These are phyloP conservation scores for Colletotrichum sp. DNA, from an alignment of 2,329 filamentous ascomycete species.

Conservation along the genomic window DNA sequence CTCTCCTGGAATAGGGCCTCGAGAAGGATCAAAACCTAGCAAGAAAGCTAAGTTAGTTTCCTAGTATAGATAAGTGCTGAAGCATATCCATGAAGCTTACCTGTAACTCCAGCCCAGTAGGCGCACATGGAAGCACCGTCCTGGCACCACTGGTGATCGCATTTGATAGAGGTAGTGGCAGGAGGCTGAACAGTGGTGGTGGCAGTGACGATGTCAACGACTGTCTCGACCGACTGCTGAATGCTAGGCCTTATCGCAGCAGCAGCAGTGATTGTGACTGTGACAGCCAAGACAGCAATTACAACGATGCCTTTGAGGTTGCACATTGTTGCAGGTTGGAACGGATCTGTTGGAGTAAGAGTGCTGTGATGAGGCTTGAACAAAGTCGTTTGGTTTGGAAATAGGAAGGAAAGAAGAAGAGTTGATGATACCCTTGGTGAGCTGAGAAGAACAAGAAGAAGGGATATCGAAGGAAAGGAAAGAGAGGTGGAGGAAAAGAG, in stretches of 20 bases:
- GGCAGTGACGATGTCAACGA: neutral
- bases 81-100: neutral
- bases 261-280: neutral
- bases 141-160: constrained; percentile 30
- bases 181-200: neutral
- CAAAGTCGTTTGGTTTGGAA: neutral
- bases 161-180: constrained; percentile 5
- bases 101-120: constrained; percentile 33
- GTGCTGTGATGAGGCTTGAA: neutral
- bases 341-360: neutral
- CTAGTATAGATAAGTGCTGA: neutral
- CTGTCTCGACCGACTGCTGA: neutral
- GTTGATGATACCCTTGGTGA: neutral
- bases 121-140: constrained; percentile 27
- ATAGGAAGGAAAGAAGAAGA: neutral
- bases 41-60: neutral
- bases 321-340: neutral
- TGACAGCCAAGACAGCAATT: neutral
- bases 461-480: neutral
- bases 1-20: constrained; percentile 34
- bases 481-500: neutral
- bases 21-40: constrained; percentile 27
- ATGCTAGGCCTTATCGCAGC: neutral
- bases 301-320: neutral
- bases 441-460: no score